A percentile compares a stretch with the other conserved stretches of the same genome.
phyloP scores from a whole-genome alignment of 257 asterid species.

The Ajuga chamaepitys region DNA sequence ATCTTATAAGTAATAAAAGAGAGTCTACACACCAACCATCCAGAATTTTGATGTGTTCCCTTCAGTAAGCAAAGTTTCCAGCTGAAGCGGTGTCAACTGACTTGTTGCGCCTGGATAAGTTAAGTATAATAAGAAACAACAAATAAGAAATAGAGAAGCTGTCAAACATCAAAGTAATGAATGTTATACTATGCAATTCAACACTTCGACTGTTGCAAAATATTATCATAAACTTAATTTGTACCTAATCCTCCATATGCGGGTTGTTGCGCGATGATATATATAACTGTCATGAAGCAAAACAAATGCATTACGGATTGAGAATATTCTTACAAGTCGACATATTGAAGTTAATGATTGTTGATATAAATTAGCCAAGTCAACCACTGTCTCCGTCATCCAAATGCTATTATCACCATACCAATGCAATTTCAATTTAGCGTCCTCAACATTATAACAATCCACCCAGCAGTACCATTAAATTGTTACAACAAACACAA shows the following conservation, averaged over 20 bases:
- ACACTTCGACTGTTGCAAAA: conserved; percentile 3
- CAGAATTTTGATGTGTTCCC: conserved; percentile 72
- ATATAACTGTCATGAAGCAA: conserved; percentile 49
- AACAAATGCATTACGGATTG: conserved; percentile 3
- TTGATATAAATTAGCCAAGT: not conserved
- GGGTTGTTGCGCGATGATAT: conserved; percentile 71
- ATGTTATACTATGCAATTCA: not conserved
- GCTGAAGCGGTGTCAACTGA: conserved; percentile 82
- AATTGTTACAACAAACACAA: too few relatives aligned
- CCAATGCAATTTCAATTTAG: not conserved
- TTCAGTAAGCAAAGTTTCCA: conserved; percentile 88
- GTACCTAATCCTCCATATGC: conserved; percentile 64
- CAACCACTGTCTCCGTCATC: not conserved
- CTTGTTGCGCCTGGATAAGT: conserved; percentile 53
- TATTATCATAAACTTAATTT: not conserved
- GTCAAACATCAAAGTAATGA: not conserved
- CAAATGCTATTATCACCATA: not conserved
- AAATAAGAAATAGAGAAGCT: not conserved
- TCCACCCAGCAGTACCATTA: too few relatives aligned
- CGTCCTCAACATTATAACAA: too few relatives aligned
- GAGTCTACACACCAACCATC: conserved; percentile 80
- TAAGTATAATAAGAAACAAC: not conserved
- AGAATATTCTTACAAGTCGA: not conserved
- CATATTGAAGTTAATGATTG: conserved; percentile 8
- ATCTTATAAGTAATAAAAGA: conserved; percentile 18